Evolutionary conservation across 495 filamentous ascomycete species (phyloP), one percentile per base, ranked within the genome.

Genomic region (Pseudomonodictys pantanalensis): DNA sequence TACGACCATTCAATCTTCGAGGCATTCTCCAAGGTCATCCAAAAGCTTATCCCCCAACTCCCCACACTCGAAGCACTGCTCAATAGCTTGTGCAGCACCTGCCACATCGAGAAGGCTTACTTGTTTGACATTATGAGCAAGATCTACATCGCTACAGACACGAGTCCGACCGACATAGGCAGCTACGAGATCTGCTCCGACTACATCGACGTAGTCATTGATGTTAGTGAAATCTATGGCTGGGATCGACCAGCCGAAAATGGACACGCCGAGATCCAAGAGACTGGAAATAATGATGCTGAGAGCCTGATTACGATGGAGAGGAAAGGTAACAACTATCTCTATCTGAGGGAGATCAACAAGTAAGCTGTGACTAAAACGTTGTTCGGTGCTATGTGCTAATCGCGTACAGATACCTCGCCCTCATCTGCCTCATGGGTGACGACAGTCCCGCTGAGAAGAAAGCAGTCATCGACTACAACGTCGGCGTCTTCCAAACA

Each of bases 1-100:
- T 98, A 96, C 78, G 91, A 98, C 69, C 92, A 97, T 72, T 91
- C 85, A 58, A 95, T 98, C 62, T 98, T 97, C 70, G 95, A 98
- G 71, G 95, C 92, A 10, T 97, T 97, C 71, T 91, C 86, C 73
- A 97, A 96, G 68, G 93, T 97, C 50, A 95, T 97, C 57, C 93
- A 97, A 71, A 96, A 95, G 71, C 82, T 98, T 20, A 93, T 97
- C 42, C 93, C 95, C 3, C 90, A 95, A 55, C 78, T 98, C 10
- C 88, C 90, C 1, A 92, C 90, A 18, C 84, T 97, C 33, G 95
- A 98, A 73, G 86, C 89, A 35, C 78, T 98, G 71, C 83, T 97
- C 61, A 93, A 95, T 69, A 90, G 88, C 52, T 80, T 97, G 32
- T 90, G 84, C 73, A 87, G 85, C 24, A 92, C 88, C 26, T 97